Base-by-base conservation (phyloP, 176 grass and related monocot species). In the Musa itinerans region DNA sequence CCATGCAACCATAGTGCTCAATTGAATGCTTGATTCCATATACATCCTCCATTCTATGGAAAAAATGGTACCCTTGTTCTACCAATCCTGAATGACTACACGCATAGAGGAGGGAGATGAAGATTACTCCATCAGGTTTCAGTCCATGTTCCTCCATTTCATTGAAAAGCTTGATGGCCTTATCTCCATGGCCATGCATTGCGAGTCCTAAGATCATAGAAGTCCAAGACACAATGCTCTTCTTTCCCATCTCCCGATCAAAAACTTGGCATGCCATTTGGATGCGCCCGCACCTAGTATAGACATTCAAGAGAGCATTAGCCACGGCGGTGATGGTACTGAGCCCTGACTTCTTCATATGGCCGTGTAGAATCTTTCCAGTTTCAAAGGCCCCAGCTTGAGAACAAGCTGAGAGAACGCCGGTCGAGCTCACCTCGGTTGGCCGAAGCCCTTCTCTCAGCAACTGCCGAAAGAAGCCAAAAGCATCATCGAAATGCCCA, bases 1-100 rank as follows among this genome's bases (percentile, higher is more conserved):
- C 78, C 78, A 80, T 80, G 69, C 78, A 80, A 8, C 78, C 78
- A 13, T 80, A 73, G 14, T 80, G 78, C 69, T 80, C 78, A 19
- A 80, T 73, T 1, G 69, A 72, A 15, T 27, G 69, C 43, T 80
- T 23, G 34, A 73, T 72, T 9, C 78, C 43, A 29, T 80, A 80
- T 53, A 15, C 69, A 59, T 53, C 69, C 22, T 62, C 56, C 69
- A 80, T 80, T 9, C 49, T 72, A 0, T 20, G 20, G 49, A 80
- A 80, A 64, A 80, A 26, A 17, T 65, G 10, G 15, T 80, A 14
- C 9, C 78, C 78, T 43, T 80, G 55, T 8, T 72, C 69, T 48
- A 80, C 69, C 57, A 80, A 17, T 53, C 78, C 78, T 73, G 78
- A 63, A 52, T 80, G 78, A 24, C 78, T 80, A 26, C 78, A 80